phyloP scores from a whole-genome alignment of 495 filamentous ascomycete species.

The Trichoderma asperelloides region DNA sequence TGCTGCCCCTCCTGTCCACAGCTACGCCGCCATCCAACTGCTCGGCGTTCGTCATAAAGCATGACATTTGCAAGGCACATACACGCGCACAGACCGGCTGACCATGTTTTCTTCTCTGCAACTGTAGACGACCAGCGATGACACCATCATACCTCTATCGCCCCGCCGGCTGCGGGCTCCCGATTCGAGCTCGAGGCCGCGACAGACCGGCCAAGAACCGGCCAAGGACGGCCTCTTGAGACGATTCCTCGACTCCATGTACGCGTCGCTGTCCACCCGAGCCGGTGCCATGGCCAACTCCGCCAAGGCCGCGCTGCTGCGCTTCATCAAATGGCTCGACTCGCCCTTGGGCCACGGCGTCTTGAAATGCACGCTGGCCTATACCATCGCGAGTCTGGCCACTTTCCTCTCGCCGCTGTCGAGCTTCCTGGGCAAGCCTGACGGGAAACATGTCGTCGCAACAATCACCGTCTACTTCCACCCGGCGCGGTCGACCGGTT shows the following conservation, averaged over 20 bases:
- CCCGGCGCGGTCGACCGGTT: slow-evolving; percentile 77
- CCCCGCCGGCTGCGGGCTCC: not conserved
- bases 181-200: not conserved
- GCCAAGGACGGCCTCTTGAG: not conserved
- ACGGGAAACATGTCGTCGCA: slow-evolving; percentile 94
- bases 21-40: not conserved
- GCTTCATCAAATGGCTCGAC: slow-evolving; percentile 34
- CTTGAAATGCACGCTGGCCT: slow-evolving; percentile 89
- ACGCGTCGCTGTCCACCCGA: not conserved
- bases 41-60: not conserved
- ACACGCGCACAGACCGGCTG: not conserved
- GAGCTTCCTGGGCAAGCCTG: slow-evolving; percentile 66
- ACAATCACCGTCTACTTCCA: slow-evolving; percentile 95
- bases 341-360: slow-evolving; percentile 59
- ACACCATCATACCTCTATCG: not conserved
- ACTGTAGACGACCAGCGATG: not conserved
- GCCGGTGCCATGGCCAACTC: not conserved
- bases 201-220: not conserved
- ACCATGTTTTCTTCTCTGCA: not conserved
- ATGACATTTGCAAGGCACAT: not conserved
- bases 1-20: not conserved
- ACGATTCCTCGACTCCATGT: not conserved
- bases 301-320: slow-evolving; percentile 11
- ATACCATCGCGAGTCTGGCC: slow-evolving; percentile 77
- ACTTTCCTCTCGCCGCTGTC: slow-evolving; percentile 75